phyloP scores from a whole-genome alignment of 495 filamentous ascomycete species.

The Xylaria acuta region DNA sequence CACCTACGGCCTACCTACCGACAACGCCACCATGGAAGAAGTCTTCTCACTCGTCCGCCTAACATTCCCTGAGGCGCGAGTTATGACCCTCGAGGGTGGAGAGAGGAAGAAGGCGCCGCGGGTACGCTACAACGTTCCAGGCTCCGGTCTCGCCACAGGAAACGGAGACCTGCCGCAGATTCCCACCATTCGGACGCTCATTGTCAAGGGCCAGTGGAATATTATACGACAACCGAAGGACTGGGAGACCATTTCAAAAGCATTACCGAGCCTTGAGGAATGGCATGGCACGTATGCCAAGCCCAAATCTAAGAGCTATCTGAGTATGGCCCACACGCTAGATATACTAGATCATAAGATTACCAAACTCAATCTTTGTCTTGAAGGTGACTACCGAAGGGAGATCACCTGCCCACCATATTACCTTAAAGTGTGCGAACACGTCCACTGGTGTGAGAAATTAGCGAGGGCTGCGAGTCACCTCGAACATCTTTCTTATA shows the following conservation, averaged over 20 bases:
- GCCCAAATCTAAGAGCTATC: slow-evolving; percentile 69
- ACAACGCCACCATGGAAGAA: slow-evolving; percentile 72
- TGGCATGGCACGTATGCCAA: slow-evolving; percentile 76
- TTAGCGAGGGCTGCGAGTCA: slow-evolving; percentile 60
- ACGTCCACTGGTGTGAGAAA: slow-evolving; percentile 63
- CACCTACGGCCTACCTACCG: slow-evolving; percentile 59
- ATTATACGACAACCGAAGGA: slow-evolving; percentile 70
- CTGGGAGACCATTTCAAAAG: slow-evolving; percentile 63
- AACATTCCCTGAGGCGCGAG: slow-evolving; percentile 64
- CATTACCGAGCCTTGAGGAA: slow-evolving; percentile 69
- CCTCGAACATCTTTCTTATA: slow-evolving; percentile 70
- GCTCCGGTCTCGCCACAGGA: slow-evolving; percentile 22
- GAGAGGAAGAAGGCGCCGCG: slow-evolving; percentile 73
- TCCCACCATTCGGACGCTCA: slow-evolving; percentile 59
- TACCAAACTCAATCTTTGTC: slow-evolving; percentile 65
- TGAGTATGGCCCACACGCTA: slow-evolving; percentile 67
- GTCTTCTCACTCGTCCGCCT: slow-evolving; percentile 65
- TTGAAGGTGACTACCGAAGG: slow-evolving; percentile 71
- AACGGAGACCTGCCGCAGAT: slow-evolving; percentile 54
- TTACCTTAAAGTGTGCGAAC: slow-evolving; percentile 58
- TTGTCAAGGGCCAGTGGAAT: slow-evolving; percentile 79
- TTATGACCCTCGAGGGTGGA: slow-evolving; percentile 77
- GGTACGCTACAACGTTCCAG: slow-evolving; percentile 59
- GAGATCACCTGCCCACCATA: slow-evolving; percentile 60
- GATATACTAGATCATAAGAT: slow-evolving; percentile 58